Evolutionary conservation across 1,139 yeast species (phyloP).

Genomic region (Taphrina sp.): DNA sequence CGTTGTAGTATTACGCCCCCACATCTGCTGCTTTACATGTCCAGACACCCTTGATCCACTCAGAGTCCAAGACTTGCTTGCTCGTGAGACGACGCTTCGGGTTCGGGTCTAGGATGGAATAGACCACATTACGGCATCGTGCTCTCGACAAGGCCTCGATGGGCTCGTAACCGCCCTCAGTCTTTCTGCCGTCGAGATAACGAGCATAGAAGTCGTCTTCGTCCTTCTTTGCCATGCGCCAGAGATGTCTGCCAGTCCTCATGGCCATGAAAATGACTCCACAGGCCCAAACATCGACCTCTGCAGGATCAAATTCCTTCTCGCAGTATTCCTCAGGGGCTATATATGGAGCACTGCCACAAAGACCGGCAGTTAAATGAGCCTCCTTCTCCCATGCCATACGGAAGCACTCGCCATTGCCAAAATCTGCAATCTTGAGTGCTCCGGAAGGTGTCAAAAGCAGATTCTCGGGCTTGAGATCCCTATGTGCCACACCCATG

Average conservation of each 20-base stretch:
- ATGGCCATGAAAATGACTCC: conserved; percentile 98
- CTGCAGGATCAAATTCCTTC: conserved; percentile 78
- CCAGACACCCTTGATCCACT: conserved; percentile 89
- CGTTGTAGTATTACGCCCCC: conserved; percentile 39
- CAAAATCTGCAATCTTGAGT: conserved; percentile 89
- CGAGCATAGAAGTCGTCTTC: conserved; percentile 77
- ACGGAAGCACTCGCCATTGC: conserved; percentile 90
- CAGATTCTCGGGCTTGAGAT: conserved; percentile 89
- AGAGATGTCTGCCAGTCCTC: conserved; percentile 91
- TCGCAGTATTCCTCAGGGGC: conserved; percentile 90
- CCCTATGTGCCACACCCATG: conserved; percentile 96
- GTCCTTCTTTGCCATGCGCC: conserved; percentile 73
- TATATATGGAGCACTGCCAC: conserved; percentile 91
- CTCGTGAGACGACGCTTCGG: conserved; percentile 84
- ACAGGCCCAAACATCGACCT: conserved; percentile 94
- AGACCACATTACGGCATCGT: conserved; percentile 85
- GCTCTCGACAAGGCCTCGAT: conserved; percentile 57
- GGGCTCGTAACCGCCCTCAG: conserved; percentile 84
- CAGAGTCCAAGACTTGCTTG: conserved; percentile 81
- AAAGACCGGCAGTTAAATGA: conserved; percentile 77
- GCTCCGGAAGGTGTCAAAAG: conserved; percentile 75
- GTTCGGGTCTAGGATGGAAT: conserved; percentile 86
- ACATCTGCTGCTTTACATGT: conserved; percentile 68
- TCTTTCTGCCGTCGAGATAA: conserved; percentile 73
- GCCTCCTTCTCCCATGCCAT: conserved; percentile 96